Evolutionary conservation across 805 yeast species (phyloP).

Genomic region (Cyberlindnera meyerae): DNA sequence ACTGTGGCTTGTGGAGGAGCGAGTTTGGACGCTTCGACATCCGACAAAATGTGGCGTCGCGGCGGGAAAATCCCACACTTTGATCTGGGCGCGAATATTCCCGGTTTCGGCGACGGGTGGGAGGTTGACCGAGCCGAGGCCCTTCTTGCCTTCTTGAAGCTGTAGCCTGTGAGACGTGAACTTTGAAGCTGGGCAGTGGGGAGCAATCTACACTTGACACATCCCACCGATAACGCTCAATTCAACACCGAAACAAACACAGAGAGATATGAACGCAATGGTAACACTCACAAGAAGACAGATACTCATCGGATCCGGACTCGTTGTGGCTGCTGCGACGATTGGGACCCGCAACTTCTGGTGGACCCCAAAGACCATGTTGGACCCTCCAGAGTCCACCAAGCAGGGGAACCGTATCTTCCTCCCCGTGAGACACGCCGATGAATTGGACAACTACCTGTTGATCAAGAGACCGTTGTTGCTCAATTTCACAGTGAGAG

Average conservation of each 20-base stretch:
- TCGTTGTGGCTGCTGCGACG: conserved; percentile 18
- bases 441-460: conserved; percentile 54
- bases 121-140: background rate
- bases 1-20: too few relatives aligned
- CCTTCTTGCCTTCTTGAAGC: too few relatives aligned
- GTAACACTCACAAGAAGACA: conserved; percentile 19
- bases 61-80: background rate
- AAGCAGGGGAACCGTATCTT: conserved; percentile 39
- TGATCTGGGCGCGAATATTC: conserved; percentile 8
- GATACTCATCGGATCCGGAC: conserved; percentile 24
- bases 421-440: conserved; percentile 48
- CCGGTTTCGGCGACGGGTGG: conserved; percentile 3
- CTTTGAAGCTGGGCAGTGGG: too few relatives aligned
- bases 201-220: conserved; percentile 1
- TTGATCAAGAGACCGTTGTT: conserved; percentile 54
- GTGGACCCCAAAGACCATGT: conserved; percentile 31
- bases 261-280: conserved; percentile 10
- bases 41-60: conserved; percentile 4
- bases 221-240: too few relatives aligned
- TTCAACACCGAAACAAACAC: too few relatives aligned
- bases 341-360: conserved; percentile 24
- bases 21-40: too few relatives aligned
- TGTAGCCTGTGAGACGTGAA: too few relatives aligned
- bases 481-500: conserved; percentile 65
- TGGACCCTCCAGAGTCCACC: conserved; percentile 34